Evolutionary conservation across 352 stramenopile genomes (phyloP).

Genomic region (Phytophthora lateralis): DNA sequence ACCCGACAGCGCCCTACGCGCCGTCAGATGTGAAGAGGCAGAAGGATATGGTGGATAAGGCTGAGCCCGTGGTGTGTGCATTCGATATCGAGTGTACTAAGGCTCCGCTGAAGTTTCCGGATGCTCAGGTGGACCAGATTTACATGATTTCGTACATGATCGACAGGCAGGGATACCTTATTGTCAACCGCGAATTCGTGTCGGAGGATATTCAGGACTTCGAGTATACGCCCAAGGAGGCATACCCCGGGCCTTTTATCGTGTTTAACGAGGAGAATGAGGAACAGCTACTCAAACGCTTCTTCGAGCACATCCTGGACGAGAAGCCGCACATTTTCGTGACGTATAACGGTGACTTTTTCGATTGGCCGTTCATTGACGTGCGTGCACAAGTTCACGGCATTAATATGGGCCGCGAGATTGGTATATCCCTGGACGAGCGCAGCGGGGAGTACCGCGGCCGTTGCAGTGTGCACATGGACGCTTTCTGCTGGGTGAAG

Average conservation of each 20-base stretch:
- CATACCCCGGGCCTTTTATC: constrained; percentile 92
- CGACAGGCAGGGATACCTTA: constrained; percentile 94
- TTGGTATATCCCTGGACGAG: constrained; percentile 80
- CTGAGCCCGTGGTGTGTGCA: constrained; percentile 94
- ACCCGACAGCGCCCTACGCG: constrained; percentile 61
- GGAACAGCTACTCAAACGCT: constrained; percentile 79
- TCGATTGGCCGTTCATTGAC: constrained; percentile 99
- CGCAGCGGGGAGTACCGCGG: constrained; percentile 93
- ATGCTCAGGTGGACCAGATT: constrained; percentile 94
- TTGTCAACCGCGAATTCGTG: constrained; percentile 97
- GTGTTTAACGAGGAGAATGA: constrained; percentile 97
- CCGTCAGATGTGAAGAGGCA: constrained; percentile 57
- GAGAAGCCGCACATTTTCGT: constrained; percentile 98
- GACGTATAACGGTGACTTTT: constrained; percentile 99
- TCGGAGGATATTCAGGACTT: constrained; percentile 98
- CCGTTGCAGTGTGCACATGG: constrained; percentile 95
- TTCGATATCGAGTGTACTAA: constrained; percentile 99
- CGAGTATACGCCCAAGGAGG: constrained; percentile 98
- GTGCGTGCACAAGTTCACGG: constrained; percentile 90
- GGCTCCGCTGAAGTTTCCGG: constrained; percentile 98
- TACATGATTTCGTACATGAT: constrained; percentile 99
- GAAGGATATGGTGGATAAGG: constrained; percentile 92
- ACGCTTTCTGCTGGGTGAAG: constrained; percentile 99
- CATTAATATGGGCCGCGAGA: constrained; percentile 91
- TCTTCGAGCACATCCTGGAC: constrained; percentile 92